Evolutionary conservation across 768 basidiomycete genomes (phyloP).

Genomic region (Punctularia strigosozonata): DNA sequence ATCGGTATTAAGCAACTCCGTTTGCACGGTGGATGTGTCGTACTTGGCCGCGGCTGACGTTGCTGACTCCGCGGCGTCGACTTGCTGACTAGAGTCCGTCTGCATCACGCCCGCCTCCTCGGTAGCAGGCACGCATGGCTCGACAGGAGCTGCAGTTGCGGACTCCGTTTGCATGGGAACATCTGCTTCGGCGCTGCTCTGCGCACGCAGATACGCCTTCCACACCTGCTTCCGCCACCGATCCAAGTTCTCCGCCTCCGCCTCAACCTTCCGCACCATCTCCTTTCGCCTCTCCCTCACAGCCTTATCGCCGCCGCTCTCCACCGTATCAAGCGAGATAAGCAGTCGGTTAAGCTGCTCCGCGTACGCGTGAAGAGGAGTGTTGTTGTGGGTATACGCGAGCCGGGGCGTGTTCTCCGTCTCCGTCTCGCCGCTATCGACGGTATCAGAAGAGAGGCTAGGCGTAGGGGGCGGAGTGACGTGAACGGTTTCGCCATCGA

Average conservation of each 20-base stretch:
- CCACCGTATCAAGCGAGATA: conserved; percentile 55
- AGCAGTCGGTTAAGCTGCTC: conserved; percentile 53
- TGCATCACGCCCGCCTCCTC: no score
- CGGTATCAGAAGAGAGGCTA: no score
- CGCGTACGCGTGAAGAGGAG: conserved; percentile 46
- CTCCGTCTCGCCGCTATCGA: background rate
- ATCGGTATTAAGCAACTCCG: no score
- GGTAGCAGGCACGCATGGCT: no score
- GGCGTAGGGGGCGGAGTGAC: conserved; percentile 9
- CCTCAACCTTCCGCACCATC: conserved; percentile 48
- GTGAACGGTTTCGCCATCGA: conserved; percentile 15
- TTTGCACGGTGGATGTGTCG: no score
- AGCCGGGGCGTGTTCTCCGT: conserved; percentile 26
- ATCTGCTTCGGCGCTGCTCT: no score
- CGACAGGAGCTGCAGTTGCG: no score
- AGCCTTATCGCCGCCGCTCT: conserved; percentile 44
- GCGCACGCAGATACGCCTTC: conserved; percentile 4
- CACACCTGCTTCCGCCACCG: conserved; percentile 27
- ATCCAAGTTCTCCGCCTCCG: conserved; percentile 44
- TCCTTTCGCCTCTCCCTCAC: conserved; percentile 40
- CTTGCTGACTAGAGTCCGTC: no score
- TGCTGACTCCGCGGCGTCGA: no score
- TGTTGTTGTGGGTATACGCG: conserved; percentile 51
- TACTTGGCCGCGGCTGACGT: no score
- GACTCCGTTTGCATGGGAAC: no score